These are phyloP conservation scores for Coprinopsis cinerea DNA, from an alignment of 768 basidiomycete species.

Conservation along the genomic window DNA sequence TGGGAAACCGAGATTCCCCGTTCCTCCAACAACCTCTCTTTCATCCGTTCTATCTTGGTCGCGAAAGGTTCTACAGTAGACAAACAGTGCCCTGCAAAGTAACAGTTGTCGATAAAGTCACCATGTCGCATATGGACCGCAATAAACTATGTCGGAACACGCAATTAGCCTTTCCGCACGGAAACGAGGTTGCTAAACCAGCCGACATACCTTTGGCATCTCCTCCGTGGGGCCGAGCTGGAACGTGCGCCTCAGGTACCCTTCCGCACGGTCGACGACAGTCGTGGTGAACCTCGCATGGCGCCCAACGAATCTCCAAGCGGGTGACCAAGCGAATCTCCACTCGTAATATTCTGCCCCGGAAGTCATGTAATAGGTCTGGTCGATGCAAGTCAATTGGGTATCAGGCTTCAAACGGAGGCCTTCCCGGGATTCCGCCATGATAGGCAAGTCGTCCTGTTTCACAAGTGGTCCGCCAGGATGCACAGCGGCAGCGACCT, in stretches of 20 bases:
- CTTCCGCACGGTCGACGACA: conserved; percentile 4
- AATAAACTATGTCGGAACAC: conserved; percentile 22
- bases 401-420: neutral
- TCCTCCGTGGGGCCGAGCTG: conserved; percentile 1
- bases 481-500: conserved; percentile 6
- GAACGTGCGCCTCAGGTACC: conserved; percentile 8
- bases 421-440: neutral
- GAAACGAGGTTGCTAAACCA: neutral
- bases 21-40: conserved; percentile 26
- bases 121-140: conserved; percentile 34
- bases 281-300: conserved; percentile 7
- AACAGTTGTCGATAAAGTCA: conserved; percentile 26
- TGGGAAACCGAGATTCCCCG: conserved; percentile 23
- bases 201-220: conserved; percentile 1
- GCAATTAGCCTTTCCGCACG: neutral
- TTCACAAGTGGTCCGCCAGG: neutral
- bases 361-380: conserved; percentile 6
- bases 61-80: conserved; percentile 28
- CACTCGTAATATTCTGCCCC: conserved; percentile 8
- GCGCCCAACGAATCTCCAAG: conserved; percentile 8
- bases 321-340: conserved; percentile 8
- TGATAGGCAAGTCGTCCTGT: neutral
- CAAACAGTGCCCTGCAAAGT: conserved; percentile 17
- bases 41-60: conserved; percentile 30
- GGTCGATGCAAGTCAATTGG: conserved; percentile 9